Conservation (phyloP, 129 eudicot genomes). For the Flaveria trinervia region DNA sequence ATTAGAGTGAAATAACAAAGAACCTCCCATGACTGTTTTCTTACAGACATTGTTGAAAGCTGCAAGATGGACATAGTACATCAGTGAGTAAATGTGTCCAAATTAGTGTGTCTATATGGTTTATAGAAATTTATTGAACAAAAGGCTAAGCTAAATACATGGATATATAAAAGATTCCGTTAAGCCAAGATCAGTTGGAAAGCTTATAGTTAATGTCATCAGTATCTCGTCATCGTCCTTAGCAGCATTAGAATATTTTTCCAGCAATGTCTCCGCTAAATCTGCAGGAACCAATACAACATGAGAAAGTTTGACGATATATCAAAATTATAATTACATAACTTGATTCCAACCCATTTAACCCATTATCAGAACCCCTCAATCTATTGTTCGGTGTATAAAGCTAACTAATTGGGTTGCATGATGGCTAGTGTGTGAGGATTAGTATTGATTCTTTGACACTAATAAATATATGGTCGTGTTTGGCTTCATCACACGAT, state of each 20-base stretch:
- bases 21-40: neutral
- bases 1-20: neutral
- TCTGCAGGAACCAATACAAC: constrained; percentile 2
- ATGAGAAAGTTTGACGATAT: no score
- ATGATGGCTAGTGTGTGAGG: no score
- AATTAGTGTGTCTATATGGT: neutral
- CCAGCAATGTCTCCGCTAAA: neutral
- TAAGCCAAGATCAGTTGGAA: constrained; percentile 4
- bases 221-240: neutral
- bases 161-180: neutral
- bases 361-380: no score
- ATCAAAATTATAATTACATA: neutral
- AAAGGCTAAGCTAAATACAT: neutral
- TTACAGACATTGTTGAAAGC: constrained; percentile 7
- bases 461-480: no score
- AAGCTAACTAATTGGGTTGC: no score
- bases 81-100: neutral
- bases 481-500: neutral
- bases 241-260: neutral
- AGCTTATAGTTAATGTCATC: constrained; percentile 1
- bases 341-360: no score
- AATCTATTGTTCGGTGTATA: no score
- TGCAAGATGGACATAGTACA: neutral
- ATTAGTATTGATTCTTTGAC: no score
- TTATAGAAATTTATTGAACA: no score